Percentiles rank a stretch among this genome's conserved stretches.
These are phyloP conservation scores for Monosporozyma aerobia DNA, from an alignment of 805 yeast species.

Conservation along the genomic window DNA sequence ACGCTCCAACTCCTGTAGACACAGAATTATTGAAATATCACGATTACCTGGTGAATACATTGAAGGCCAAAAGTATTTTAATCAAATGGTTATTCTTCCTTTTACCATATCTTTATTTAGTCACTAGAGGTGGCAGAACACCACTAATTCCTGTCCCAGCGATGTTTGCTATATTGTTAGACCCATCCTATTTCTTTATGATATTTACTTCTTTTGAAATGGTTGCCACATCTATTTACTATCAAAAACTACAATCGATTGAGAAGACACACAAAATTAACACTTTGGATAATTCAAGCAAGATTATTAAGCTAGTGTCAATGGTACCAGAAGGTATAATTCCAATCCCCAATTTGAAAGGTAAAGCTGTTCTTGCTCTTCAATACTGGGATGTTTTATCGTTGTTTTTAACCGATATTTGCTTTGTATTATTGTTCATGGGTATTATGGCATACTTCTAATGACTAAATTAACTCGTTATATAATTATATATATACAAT, in stretches of 20 bases:
- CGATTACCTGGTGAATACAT: slow-evolving; percentile 20
- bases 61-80: slow-evolving; percentile 24
- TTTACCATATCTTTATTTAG: slow-evolving; percentile 24
- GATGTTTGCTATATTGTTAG: slow-evolving; percentile 5
- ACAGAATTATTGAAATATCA: slow-evolving; percentile 22
- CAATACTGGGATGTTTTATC: slow-evolving; percentile 30
- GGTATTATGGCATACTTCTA: slow-evolving; percentile 21
- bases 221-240: slow-evolving; percentile 26
- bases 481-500: background rate
- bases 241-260: slow-evolving; percentile 20
- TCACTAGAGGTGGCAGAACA: slow-evolving; percentile 13
- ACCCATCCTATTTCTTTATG: slow-evolving; percentile 27
- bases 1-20: slow-evolving; percentile 14
- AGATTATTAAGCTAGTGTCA: slow-evolving; percentile 22
- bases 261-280: slow-evolving; percentile 21
- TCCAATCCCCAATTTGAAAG: slow-evolving; percentile 23
- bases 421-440: slow-evolving; percentile 25
- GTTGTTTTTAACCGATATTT: slow-evolving; percentile 26
- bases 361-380: slow-evolving; percentile 17
- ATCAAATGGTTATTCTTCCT: slow-evolving; percentile 27
- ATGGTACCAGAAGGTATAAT: slow-evolving; percentile 29
- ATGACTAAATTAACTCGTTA: background rate
- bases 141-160: slow-evolving; percentile 3
- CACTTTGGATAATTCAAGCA: slow-evolving; percentile 22
- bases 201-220: slow-evolving; percentile 29